phyloP scores from a whole-genome alignment of 2,329 filamentous ascomycete species.

The Xylaria sp. region DNA sequence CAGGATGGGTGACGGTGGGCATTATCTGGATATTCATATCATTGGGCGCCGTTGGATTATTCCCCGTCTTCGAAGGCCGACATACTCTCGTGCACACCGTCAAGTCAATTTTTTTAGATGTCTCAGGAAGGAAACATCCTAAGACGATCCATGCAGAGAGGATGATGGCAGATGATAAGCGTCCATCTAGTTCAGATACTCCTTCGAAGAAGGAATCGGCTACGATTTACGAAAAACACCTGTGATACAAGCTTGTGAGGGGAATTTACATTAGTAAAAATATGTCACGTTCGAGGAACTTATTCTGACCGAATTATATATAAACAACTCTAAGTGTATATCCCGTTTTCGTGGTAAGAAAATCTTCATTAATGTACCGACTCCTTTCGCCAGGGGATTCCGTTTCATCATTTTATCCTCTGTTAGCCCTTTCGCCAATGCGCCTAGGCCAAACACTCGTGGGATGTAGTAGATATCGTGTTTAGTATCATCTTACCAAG shows the following conservation, averaged over 20 bases:
- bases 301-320: neutral
- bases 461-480: neutral
- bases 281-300: neutral
- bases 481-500: constrained; percentile 36
- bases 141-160: constrained; percentile 47
- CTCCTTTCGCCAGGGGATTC: constrained; percentile 12
- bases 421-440: neutral
- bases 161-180: constrained; percentile 38
- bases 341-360: neutral
- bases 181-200: constrained; percentile 32
- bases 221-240: constrained; percentile 9
- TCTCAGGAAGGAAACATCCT: constrained; percentile 59
- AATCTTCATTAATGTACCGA: neutral
- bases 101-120: constrained; percentile 70
- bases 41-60: constrained; percentile 78
- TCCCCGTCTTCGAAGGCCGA: constrained; percentile 83
- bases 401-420: neutral
- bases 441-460: neutral
- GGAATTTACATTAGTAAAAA: neutral
- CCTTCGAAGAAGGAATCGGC: constrained; percentile 36
- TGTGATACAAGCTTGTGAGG: constrained; percentile 3
- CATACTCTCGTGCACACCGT: constrained; percentile 71
- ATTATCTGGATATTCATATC: constrained; percentile 85
- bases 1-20: constrained; percentile 80
- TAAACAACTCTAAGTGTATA: neutral